Evolutionary conservation across 139 green algal genomes (phyloP).

Genomic region (Chlamydomonas schloesseri): DNA sequence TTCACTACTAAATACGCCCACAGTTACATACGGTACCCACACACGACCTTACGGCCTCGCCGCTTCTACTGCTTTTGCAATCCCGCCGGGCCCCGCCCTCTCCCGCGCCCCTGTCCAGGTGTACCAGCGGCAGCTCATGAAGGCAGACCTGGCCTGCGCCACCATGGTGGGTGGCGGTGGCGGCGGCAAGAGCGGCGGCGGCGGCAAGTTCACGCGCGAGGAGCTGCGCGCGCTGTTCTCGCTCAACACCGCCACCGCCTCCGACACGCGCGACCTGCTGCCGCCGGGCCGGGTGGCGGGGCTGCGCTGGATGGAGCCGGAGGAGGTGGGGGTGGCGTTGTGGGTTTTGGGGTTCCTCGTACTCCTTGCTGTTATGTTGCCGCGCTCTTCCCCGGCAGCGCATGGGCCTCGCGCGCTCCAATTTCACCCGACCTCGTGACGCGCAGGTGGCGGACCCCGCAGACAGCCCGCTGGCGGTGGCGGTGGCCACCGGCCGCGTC

Average conservation of each 20-base stretch:
- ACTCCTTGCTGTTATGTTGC: too few species aligned
- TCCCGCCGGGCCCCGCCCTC: too few species aligned
- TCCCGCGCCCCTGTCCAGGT: constrained; percentile 57
- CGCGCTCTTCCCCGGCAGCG: neutral
- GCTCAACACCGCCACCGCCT: constrained; percentile 65
- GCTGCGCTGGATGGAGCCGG: constrained; percentile 34
- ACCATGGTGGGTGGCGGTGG: constrained; percentile 42
- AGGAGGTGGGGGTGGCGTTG: neutral
- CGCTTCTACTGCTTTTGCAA: neutral
- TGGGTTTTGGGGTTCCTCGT: too few species aligned
- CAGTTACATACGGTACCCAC: too few species aligned
- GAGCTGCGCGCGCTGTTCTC: constrained; percentile 85
- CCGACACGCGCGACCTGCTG: constrained; percentile 75
- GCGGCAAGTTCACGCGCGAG: constrained; percentile 69
- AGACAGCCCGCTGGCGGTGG: constrained; percentile 2
- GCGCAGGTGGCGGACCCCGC: neutral
- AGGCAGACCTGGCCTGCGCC: constrained; percentile 71
- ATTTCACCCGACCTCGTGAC: too few species aligned
- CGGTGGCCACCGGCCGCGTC: neutral
- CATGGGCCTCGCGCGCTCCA: too few species aligned
- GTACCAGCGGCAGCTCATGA: constrained; percentile 89
- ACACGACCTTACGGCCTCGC: neutral
- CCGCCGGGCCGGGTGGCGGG: constrained; percentile 19
- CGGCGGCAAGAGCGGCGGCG: neutral
- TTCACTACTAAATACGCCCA: too few species aligned